These are phyloP conservation scores for Penicillium samsonianum DNA, from an alignment of 495 filamentous ascomycete genomes.

Conservation along the genomic window DNA sequence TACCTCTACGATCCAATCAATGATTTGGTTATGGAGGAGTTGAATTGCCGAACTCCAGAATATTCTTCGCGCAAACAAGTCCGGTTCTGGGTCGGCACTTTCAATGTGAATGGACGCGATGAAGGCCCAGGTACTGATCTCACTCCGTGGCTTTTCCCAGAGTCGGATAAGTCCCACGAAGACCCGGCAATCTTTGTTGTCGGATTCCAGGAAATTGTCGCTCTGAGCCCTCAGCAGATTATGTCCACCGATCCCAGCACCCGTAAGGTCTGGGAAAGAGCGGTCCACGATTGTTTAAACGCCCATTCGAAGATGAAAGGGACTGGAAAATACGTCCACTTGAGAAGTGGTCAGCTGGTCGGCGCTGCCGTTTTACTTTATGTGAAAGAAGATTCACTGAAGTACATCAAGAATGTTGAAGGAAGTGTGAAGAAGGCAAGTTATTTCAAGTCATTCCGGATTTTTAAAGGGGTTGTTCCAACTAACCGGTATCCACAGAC, in stretches of 20 bases:
- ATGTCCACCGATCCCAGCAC: slow-evolving; percentile 95
- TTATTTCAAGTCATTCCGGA: slow-evolving; percentile 17
- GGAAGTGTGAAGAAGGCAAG: slow-evolving; percentile 85
- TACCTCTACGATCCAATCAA: slow-evolving; percentile 91
- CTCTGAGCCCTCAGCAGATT: slow-evolving; percentile 95
- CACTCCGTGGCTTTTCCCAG: slow-evolving; percentile 78
- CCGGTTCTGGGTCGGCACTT: slow-evolving; percentile 81
- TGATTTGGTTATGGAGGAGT: slow-evolving; percentile 77
- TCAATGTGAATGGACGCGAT: slow-evolving; percentile 89
- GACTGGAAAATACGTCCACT: slow-evolving; percentile 78
- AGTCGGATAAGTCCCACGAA: slow-evolving; percentile 37
- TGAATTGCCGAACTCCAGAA: slow-evolving; percentile 58
- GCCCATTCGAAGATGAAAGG: slow-evolving; percentile 58
- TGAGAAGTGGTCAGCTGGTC: slow-evolving; percentile 92
- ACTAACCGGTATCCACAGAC: slow-evolving; percentile 54
- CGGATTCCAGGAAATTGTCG: slow-evolving; percentile 97
- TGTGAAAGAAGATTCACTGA: slow-evolving; percentile 73
- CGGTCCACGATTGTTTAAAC: slow-evolving; percentile 78
- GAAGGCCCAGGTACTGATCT: slow-evolving; percentile 77
- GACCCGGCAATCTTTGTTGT: slow-evolving; percentile 68
- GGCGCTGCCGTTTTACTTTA: slow-evolving; percentile 91
- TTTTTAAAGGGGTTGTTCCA: neutral
- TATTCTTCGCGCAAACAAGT: slow-evolving; percentile 54
- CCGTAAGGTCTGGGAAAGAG: slow-evolving; percentile 81
- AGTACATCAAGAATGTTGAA: slow-evolving; percentile 91